Conservation (phyloP, 2,329 filamentous ascomycete species). For the Alternaria angustiovoidea region DNA sequence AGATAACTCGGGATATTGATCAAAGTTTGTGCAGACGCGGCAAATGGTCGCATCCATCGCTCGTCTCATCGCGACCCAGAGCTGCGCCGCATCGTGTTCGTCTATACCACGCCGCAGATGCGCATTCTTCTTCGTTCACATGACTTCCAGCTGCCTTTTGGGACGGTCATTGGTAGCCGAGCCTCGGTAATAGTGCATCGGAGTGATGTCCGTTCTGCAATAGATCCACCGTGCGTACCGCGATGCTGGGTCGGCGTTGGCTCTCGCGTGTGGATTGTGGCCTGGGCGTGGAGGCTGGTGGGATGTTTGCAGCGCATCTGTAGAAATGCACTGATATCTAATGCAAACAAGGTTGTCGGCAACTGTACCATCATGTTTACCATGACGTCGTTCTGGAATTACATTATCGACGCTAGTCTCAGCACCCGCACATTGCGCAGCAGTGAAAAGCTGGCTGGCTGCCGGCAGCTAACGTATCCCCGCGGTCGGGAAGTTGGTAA, state of each 20-base stretch:
- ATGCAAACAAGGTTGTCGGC: not conserved
- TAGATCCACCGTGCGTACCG: constrained; percentile 21
- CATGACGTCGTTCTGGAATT: not conserved
- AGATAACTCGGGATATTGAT: not conserved
- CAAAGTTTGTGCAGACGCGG: constrained; percentile 3
- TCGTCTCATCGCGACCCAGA: not conserved
- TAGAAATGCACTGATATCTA: not conserved
- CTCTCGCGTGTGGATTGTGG: constrained; percentile 10
- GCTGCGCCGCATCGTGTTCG: constrained; percentile 6
- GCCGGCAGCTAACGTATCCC: constrained; percentile 13
- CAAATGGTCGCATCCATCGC: not conserved
- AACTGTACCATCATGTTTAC: not conserved
- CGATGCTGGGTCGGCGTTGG: constrained; percentile 16
- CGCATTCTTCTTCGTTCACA: constrained; percentile 15
- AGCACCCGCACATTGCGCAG: constrained; percentile 4
- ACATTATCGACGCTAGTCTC: not conserved
- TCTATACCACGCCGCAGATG: constrained; percentile 9
- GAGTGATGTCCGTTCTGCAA: constrained; percentile 19
- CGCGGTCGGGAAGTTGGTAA: constrained; percentile 10
- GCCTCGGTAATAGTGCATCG: constrained; percentile 28
- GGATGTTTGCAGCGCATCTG: not conserved
- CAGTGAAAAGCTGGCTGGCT: not conserved
- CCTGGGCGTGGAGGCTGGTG: not conserved
- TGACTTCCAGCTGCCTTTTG: constrained; percentile 15
- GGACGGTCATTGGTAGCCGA: constrained; percentile 10